Conservation (phyloP, 495 filamentous ascomycete species). For the Trypethelium eluteriae region DNA sequence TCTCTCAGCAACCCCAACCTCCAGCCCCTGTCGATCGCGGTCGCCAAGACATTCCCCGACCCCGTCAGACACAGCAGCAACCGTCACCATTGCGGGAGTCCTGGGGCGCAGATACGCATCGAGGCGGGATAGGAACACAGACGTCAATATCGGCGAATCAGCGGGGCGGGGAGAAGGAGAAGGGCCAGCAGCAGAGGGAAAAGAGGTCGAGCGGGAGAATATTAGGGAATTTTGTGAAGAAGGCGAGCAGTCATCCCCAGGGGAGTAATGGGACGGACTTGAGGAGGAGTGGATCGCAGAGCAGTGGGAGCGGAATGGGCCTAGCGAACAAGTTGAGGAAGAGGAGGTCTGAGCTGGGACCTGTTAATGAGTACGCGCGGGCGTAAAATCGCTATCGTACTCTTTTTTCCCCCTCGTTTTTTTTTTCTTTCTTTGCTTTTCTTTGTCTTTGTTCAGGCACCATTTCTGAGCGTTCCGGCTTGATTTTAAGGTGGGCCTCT, state of each 20-base stretch:
- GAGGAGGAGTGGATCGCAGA: not conserved
- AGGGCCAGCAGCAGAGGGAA: not conserved
- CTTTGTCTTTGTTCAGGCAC: not conserved
- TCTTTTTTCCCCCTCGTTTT: not conserved
- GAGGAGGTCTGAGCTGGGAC: not conserved
- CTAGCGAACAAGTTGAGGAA: slow-evolving; percentile 1
- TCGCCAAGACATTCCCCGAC: not conserved
- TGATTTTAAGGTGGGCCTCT: not conserved
- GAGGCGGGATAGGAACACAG: not conserved
- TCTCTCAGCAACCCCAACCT: not conserved
- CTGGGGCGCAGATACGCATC: not conserved
- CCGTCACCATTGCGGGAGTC: not conserved
- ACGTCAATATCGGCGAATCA: not conserved
- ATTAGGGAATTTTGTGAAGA: not conserved
- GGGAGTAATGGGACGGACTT: not conserved
- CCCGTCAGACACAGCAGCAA: not conserved
- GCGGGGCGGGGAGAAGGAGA: not conserved
- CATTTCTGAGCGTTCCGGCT: not conserved
- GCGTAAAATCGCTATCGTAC: not conserved
- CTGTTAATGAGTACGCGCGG: not conserved
- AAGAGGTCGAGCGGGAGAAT: not conserved
- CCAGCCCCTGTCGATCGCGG: not conserved
- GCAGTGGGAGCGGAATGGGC: not conserved
- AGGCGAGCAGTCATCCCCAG: slow-evolving; percentile 5
- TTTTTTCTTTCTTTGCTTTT: not conserved